These are phyloP conservation scores for Penicillium capsulatum DNA, from an alignment of 2,329 filamentous ascomycete genomes.

Conservation along the genomic window DNA sequence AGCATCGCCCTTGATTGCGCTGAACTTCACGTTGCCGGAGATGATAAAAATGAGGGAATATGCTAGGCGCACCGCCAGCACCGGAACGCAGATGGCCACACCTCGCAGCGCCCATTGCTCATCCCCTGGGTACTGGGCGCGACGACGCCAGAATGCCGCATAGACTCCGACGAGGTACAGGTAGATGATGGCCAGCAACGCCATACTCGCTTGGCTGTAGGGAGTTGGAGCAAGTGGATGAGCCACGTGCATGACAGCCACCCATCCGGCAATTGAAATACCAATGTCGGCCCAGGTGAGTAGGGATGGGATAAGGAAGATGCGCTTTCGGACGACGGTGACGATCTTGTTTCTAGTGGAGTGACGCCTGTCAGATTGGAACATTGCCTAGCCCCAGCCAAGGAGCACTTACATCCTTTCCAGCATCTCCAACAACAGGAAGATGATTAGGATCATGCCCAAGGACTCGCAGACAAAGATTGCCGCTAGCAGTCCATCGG, in stretches of 20 bases:
- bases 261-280: conserved; percentile 16
- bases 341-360: conserved; percentile 12
- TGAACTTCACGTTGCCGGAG: conserved; percentile 12
- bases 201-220: conserved; percentile 14
- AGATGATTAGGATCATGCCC: conserved; percentile 15
- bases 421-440: conserved; percentile 14
- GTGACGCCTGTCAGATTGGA: neutral
- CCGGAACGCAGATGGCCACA: conserved; percentile 8
- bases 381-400: neutral
- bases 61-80: conserved; percentile 11
- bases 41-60: conserved; percentile 14
- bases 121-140: conserved; percentile 2
- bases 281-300: conserved; percentile 18
- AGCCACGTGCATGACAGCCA: conserved; percentile 13
- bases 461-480: conserved; percentile 19
- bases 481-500: conserved; percentile 11
- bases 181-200: conserved; percentile 11
- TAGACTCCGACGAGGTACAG: conserved; percentile 13
- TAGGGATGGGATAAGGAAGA: conserved; percentile 13
- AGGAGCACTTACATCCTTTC: conserved; percentile 11
- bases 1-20: conserved; percentile 13
- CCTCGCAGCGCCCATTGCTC: conserved; percentile 8
- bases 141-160: conserved; percentile 7
- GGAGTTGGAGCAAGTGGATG: conserved; percentile 9
- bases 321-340: conserved; percentile 1